These are phyloP conservation scores for Sugiyamaella pinicola DNA, from an alignment of 1,139 yeast genomes.

Conservation along the genomic window DNA sequence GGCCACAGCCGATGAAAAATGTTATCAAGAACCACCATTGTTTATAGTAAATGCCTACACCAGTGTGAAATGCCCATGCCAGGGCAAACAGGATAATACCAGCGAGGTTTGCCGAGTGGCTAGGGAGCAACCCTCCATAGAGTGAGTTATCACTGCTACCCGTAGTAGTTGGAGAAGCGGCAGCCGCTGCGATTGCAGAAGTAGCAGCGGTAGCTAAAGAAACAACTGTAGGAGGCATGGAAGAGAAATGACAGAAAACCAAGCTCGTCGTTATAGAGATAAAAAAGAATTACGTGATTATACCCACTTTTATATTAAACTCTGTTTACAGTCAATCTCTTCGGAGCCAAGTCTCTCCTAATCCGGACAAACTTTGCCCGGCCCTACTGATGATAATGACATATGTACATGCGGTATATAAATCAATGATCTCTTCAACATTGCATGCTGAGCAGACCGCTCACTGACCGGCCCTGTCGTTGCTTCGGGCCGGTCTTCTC, in stretches of 20 bases:
- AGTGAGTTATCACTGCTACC: slow-evolving; percentile 25
- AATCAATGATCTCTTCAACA: too few relatives aligned
- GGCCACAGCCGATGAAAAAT: slow-evolving; percentile 59
- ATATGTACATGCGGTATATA: too few relatives aligned
- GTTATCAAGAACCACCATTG: slow-evolving; percentile 77
- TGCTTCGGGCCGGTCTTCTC: too few relatives aligned
- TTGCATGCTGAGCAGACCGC: too few relatives aligned
- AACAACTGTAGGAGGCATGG: slow-evolving; percentile 14
- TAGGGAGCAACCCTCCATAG: slow-evolving; percentile 52
- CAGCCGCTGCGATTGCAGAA: slow-evolving; percentile 2
- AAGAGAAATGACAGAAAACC: not conserved
- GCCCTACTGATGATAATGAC: too few relatives aligned
- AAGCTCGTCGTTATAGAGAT: not conserved
- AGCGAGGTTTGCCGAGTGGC: slow-evolving; percentile 52
- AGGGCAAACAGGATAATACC: slow-evolving; percentile 54
- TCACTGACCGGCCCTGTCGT: too few relatives aligned
- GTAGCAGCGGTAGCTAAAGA: slow-evolving; percentile 8
- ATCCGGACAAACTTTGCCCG: not conserved
- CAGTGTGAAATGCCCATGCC: slow-evolving; percentile 46
- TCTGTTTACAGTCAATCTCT: not conserved
- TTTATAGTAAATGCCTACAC: slow-evolving; percentile 49
- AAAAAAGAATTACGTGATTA: too few relatives aligned
- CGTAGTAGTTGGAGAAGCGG: not conserved
- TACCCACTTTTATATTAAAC: not conserved
- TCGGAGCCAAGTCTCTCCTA: not conserved